Evolutionary conservation across 805 yeast species (phyloP), one percentile per base, ranked within the genome.

Genomic region (Schwanniomyces yamadae): DNA sequence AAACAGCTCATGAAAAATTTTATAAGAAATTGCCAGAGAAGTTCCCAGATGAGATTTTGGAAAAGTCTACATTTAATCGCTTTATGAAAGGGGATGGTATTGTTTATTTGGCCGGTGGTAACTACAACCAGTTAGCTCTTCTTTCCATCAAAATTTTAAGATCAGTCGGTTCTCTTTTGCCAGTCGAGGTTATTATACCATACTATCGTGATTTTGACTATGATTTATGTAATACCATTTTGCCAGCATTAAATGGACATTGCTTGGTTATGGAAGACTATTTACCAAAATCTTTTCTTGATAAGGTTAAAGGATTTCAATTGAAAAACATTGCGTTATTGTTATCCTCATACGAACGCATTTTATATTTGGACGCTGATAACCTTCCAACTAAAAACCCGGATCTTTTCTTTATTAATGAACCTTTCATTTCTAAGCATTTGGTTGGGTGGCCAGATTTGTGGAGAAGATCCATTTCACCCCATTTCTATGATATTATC

Each of bases 211-310:
- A 65, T 36, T 61, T 47, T 40, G 67, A 65, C 42, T 40, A 48
- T 25, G 59, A 61, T 28, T 52, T 65, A 22, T 66, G 71, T 46
- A 46, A 49, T 35, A 43, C 37, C 21, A 40, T 63, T 25, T 50
- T 66, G 27, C 71, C 70, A 2, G 35, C 36, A 6, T 45, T 62
- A 29, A 60, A 63, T 44, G 69, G 57, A 6, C 44, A 41, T 22
- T 66, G 71, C 47, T 55, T 52, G 41, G 70, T 78, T 34, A 63
- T 86, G 60, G 69, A 73, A 12, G 78, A 80, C 37, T 55, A 49
- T 33, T 50, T 66, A 27, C 64, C 69, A 1, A 35, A 42, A 21
- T 22, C 34, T 1, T 27, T 53, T 11, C 43, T 52, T 32, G 39
- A 40, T 19, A 44, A 49, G 13, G 44, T 65, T 26, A 37, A 45